Evolutionary conservation across 2,329 filamentous ascomycete genomes (phyloP).

Genomic region (Colletotrichum truncatum): DNA sequence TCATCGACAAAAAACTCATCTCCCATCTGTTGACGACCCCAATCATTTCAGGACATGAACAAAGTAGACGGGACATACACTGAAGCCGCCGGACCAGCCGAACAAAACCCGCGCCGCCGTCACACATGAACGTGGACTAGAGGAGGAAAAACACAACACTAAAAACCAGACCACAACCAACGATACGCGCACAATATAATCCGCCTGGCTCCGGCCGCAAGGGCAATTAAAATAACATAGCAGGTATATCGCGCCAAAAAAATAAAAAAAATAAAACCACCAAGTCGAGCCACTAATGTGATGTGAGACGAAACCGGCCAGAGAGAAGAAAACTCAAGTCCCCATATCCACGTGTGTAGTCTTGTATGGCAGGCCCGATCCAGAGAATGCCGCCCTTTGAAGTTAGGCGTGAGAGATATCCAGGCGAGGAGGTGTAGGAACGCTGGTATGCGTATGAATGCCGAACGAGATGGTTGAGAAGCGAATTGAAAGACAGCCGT

Average conservation of each 20-base stretch:
- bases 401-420: neutral
- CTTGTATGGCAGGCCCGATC: slow-evolving; percentile 15
- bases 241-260: slow-evolving; percentile 28
- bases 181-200: neutral
- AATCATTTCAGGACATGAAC: slow-evolving; percentile 24
- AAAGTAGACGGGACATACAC: slow-evolving; percentile 10
- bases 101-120: slow-evolving; percentile 27
- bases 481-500: slow-evolving; percentile 27
- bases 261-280: slow-evolving; percentile 11
- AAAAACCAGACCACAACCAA: neutral
- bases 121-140: slow-evolving; percentile 17
- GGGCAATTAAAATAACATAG: slow-evolving; percentile 24
- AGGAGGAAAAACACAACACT: neutral
- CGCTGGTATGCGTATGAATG: slow-evolving; percentile 17
- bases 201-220: slow-evolving; percentile 6
- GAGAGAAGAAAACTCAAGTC: slow-evolving; percentile 14
- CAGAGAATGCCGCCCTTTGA: slow-evolving; percentile 15
- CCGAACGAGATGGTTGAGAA: slow-evolving; percentile 25
- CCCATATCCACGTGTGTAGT: slow-evolving; percentile 25
- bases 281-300: slow-evolving; percentile 1
- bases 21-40: slow-evolving; percentile 8
- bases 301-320: neutral
- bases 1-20: slow-evolving; percentile 8
- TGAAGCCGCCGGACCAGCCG: slow-evolving; percentile 37
- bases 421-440: slow-evolving; percentile 5